phyloP scores from a whole-genome alignment of 2,329 filamentous ascomycete species.

The Metarhizium humberi region DNA sequence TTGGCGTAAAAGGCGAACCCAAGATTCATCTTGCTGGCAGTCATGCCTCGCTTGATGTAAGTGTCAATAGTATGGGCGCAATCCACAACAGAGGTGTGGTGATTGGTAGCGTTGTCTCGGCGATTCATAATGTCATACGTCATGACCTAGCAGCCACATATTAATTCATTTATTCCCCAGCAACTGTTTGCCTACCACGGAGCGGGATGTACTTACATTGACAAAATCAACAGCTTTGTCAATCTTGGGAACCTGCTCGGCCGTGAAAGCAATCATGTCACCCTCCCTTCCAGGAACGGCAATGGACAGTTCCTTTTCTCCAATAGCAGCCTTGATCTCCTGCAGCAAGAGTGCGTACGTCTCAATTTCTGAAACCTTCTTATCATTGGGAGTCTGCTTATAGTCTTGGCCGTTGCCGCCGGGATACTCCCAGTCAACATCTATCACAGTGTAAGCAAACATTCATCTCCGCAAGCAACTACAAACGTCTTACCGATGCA shows the following conservation, averaged over 20 bases:
- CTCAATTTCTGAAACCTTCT: conserved; percentile 50
- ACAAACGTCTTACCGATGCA: conserved; percentile 37
- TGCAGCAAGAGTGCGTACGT: conserved; percentile 52
- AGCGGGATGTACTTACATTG: conserved; percentile 30
- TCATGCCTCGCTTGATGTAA: conserved; percentile 49
- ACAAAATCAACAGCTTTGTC: conserved; percentile 54
- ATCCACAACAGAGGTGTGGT: conserved; percentile 50
- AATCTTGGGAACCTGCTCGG: conserved; percentile 46
- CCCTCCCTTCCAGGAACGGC: conserved; percentile 52
- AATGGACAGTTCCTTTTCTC: conserved; percentile 51
- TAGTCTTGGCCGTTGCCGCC: conserved; percentile 63
- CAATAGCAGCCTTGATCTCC: conserved; percentile 49
- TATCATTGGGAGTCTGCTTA: conserved; percentile 48
- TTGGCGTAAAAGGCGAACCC: conserved; percentile 64
- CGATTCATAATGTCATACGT: conserved; percentile 67
- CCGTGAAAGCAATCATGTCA: conserved; percentile 62
- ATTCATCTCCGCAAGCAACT: no score
- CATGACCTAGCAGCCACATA: conserved; percentile 42
- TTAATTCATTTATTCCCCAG: neutral
- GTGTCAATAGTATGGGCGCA: conserved; percentile 46
- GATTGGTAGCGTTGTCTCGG: conserved; percentile 54
- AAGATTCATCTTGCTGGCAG: conserved; percentile 48
- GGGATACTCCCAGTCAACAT: conserved; percentile 59
- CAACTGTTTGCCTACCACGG: neutral
- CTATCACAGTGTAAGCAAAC: conserved; percentile 16